These are phyloP conservation scores for Furcasterigmium furcatum DNA, from an alignment of 2,329 filamentous ascomycete species.

Conservation along the genomic window DNA sequence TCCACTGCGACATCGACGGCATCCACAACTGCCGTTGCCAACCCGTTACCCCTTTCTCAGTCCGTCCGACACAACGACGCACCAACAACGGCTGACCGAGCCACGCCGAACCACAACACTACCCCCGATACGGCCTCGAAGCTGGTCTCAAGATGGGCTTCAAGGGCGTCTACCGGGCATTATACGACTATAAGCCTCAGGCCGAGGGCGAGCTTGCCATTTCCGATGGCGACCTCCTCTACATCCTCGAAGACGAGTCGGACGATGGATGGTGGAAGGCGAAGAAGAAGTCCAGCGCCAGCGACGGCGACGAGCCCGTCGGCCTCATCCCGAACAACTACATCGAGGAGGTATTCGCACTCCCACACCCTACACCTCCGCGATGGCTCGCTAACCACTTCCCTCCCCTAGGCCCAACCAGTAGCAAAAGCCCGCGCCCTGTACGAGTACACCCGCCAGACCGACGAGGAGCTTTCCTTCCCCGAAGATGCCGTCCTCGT, in stretches of 20 bases:
- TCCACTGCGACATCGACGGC: too few species aligned
- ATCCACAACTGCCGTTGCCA: too few species aligned
- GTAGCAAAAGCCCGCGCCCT: constrained; percentile 73
- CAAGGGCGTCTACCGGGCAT: constrained; percentile 81
- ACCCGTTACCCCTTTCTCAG: too few species aligned
- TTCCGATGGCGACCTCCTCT: constrained; percentile 82
- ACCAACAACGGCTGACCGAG: too few species aligned
- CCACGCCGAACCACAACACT: too few species aligned
- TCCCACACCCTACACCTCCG: background rate
- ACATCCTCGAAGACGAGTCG: constrained; percentile 76
- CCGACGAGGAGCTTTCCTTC: constrained; percentile 96
- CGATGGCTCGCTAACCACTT: constrained; percentile 19
- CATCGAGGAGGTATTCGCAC: constrained; percentile 70
- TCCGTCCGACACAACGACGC: too few species aligned
- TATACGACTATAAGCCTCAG: constrained; percentile 92
- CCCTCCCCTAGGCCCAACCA: constrained; percentile 48
- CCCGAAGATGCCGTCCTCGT: constrained; percentile 79
- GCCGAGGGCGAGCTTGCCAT: constrained; percentile 83
- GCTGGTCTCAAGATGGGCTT: constrained; percentile 69
- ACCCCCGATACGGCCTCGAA: background rate
- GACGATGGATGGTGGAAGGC: constrained; percentile 92
- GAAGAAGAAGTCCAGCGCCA: constrained; percentile 80
- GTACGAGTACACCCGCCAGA: constrained; percentile 97
- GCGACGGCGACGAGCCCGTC: constrained; percentile 87
- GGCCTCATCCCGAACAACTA: constrained; percentile 94